A percentile compares a stretch with the other conserved stretches of the same genome.
phyloP scores from a whole-genome alignment of 2,329 filamentous ascomycete genomes.

The Arachnomyces sp. region DNA sequence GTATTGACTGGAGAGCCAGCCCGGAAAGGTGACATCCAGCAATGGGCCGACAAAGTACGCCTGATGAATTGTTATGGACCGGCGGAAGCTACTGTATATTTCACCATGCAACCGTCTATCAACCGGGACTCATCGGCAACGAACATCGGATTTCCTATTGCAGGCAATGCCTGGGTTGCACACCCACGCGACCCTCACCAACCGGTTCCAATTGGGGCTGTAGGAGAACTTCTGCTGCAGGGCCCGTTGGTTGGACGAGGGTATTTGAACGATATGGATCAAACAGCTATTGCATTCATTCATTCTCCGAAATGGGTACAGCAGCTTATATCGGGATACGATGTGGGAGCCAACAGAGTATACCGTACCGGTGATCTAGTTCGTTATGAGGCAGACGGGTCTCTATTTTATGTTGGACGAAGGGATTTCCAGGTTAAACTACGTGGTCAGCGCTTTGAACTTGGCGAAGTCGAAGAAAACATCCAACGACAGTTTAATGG shows the following conservation, averaged over 20 bases:
- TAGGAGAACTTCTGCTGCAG: constrained; percentile 25
- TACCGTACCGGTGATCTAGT: constrained; percentile 31
- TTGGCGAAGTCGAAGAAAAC: constrained; percentile 23
- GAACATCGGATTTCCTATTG: constrained; percentile 7
- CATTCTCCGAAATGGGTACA: constrained; percentile 10
- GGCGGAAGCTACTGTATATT: constrained; percentile 14
- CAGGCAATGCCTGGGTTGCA: constrained; percentile 15
- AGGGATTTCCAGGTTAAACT: constrained; percentile 29
- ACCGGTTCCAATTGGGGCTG: constrained; percentile 15
- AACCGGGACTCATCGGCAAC: neutral
- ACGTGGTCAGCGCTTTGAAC: constrained; percentile 27
- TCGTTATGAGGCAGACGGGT: constrained; percentile 21
- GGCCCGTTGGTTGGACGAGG: constrained; percentile 26
- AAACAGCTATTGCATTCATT: constrained; percentile 21
- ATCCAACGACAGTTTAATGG: neutral
- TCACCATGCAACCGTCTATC: constrained; percentile 4
- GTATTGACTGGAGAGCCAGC: constrained; percentile 33
- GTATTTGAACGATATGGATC: constrained; percentile 27
- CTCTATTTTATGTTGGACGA: constrained; percentile 18
- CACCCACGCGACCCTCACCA: constrained; percentile 13
- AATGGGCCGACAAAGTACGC: constrained; percentile 17
- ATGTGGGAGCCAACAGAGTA: constrained; percentile 8
- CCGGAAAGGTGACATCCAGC: constrained; percentile 22
- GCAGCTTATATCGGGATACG: neutral
- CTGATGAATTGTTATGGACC: constrained; percentile 14